Conservation (phyloP, 108 stramenopile genomes). For the Seminavis robusta region DNA sequence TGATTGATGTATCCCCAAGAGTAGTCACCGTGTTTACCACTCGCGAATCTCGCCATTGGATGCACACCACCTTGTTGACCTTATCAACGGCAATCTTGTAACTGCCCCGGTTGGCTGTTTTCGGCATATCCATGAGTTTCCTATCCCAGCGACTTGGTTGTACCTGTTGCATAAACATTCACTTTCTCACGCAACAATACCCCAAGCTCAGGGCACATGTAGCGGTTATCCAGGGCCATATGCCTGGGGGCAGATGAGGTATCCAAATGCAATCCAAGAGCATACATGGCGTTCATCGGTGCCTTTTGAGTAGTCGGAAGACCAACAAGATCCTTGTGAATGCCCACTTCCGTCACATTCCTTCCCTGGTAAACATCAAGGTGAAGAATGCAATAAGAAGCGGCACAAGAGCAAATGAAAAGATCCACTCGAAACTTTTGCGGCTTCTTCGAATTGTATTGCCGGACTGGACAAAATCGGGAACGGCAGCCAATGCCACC, state of each 20-base stretch:
- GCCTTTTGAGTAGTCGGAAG: slow-evolving; percentile 18
- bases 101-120: no score
- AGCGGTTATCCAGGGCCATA: no score
- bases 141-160: no score
- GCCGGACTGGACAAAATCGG: slow-evolving; percentile 6
- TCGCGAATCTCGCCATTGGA: slow-evolving; percentile 17
- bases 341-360: slow-evolving; percentile 4
- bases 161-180: no score
- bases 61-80: background rate
- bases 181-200: no score
- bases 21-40: slow-evolving; percentile 11
- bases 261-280: background rate
- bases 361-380: slow-evolving; percentile 14
- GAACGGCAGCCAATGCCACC: slow-evolving; percentile 16
- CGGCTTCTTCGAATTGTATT: slow-evolving; percentile 15
- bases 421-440: slow-evolving; percentile 12
- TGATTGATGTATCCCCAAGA: background rate
- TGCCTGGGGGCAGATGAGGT: no score
- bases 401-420: background rate
- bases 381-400: slow-evolving; percentile 4
- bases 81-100: no score
- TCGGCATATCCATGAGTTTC: no score
- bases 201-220: no score
- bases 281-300: slow-evolving; percentile 1
- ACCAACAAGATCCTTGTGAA: background rate